phyloP scores from a whole-genome alignment of 805 yeast species.

The Metschnikowia chrysomelidarum region DNA sequence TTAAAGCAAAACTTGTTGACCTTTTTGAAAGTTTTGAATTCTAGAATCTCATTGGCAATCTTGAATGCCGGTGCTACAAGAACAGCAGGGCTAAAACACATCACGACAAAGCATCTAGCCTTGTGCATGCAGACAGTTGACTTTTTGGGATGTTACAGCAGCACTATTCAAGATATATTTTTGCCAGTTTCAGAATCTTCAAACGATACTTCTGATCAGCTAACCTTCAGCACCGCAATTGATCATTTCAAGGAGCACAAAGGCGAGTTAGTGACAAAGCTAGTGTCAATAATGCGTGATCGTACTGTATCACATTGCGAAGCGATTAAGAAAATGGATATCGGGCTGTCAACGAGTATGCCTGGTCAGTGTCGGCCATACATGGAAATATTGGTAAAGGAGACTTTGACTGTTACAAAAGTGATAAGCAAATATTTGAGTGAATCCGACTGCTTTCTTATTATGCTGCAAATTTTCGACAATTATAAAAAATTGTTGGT shows the following conservation, averaged over 20 bases:
- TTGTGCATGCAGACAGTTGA: constrained; percentile 65
- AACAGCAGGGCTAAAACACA: constrained; percentile 71
- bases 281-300: constrained; percentile 70
- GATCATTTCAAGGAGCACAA: constrained; percentile 57
- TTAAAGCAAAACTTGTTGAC: constrained; percentile 49
- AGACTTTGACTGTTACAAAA: constrained; percentile 60
- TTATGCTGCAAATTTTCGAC: constrained; percentile 51
- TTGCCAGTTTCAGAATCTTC: constrained; percentile 3
- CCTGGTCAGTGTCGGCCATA: constrained; percentile 55
- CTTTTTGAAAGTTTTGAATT: constrained; percentile 45
- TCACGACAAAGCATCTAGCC: constrained; percentile 69
- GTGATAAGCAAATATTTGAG: constrained; percentile 60
- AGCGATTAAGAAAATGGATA: constrained; percentile 47
- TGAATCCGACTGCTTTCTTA: constrained; percentile 42
- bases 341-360: constrained; percentile 44
- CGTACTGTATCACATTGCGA: constrained; percentile 51
- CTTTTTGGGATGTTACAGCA: constrained; percentile 37
- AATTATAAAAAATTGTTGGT: constrained; percentile 56
- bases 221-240: constrained; percentile 30
- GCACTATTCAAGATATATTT: constrained; percentile 25
- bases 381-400: constrained; percentile 65
- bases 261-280: constrained; percentile 57
- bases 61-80: constrained; percentile 74
- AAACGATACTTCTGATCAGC: constrained; percentile 22
- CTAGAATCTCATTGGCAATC: constrained; percentile 57